Evolutionary conservation across 1,139 yeast species (phyloP).

Genomic region (Cylindricascospora bacillispora): DNA sequence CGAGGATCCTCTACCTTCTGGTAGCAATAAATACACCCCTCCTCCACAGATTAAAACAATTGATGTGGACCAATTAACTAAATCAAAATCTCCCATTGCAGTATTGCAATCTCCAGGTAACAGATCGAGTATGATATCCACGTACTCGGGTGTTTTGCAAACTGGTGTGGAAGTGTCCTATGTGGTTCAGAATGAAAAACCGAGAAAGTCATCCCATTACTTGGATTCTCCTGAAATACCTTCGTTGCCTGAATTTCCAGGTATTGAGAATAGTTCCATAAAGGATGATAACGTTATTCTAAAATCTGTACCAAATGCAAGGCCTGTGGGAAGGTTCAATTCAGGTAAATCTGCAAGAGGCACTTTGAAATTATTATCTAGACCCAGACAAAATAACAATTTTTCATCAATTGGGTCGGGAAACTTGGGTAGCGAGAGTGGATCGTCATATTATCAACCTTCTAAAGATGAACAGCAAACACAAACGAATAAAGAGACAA

Average conservation of each 20-base stretch:
- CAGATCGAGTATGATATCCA: conserved; percentile 32
- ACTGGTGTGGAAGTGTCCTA: conserved; percentile 33
- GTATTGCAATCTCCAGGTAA: conserved; percentile 10
- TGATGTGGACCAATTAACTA: background rate
- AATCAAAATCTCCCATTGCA: background rate
- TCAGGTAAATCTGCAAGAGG: conserved; percentile 3
- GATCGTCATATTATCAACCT: conserved; percentile 14
- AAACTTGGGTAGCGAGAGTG: conserved; percentile 24
- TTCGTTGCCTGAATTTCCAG: background rate
- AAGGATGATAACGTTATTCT: conserved; percentile 5
- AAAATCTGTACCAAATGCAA: conserved; percentile 10
- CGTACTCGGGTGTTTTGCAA: conserved; percentile 35
- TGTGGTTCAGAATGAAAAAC: conserved; percentile 20
- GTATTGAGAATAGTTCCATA: too few relatives aligned
- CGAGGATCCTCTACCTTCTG: conserved; percentile 6
- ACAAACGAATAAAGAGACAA: background rate
- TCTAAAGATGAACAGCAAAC: conserved; percentile 3
- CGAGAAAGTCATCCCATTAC: background rate
- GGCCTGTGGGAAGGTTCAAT: conserved; percentile 10
- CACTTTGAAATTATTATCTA: conserved; percentile 8
- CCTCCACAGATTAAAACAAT: background rate
- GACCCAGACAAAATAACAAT: conserved; percentile 8
- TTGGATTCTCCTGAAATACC: background rate
- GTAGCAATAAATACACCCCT: background rate
- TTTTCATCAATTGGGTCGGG: conserved; percentile 23